Conservation (phyloP, 768 basidiomycete species). For the Lactarius vividus region DNA sequence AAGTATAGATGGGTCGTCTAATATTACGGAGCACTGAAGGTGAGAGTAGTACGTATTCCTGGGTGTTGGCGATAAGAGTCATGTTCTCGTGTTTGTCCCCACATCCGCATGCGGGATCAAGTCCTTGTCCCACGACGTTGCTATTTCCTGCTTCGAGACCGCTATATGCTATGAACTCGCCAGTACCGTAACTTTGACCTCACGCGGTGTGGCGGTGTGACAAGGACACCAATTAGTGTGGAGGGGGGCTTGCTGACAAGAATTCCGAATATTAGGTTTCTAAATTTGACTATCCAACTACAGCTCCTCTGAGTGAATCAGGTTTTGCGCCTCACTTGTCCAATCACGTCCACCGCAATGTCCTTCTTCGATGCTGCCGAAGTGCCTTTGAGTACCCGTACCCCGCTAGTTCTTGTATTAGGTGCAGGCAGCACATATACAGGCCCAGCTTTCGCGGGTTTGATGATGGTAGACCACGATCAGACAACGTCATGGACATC, state of each 20-base stretch:
- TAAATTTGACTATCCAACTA: conserved; percentile 2
- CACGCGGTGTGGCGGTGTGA: background rate
- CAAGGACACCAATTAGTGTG: conserved; percentile 10
- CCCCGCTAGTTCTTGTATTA: conserved; percentile 24
- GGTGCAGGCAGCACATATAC: conserved; percentile 10
- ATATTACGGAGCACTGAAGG: background rate
- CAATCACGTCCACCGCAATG: background rate
- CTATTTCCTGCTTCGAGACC: background rate
- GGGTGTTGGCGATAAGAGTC: background rate
- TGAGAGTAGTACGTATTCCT: background rate
- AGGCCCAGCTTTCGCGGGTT: background rate
- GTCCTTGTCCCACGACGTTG: background rate
- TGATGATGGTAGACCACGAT: background rate
- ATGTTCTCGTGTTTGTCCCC: background rate
- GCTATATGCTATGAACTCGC: background rate
- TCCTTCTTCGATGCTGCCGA: background rate
- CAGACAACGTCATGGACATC: conserved; percentile 10
- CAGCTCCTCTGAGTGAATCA: background rate
- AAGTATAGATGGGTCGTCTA: background rate
- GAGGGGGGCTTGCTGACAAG: background rate
- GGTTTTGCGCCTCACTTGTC: background rate
- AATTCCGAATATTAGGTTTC: background rate
- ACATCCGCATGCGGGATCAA: background rate
- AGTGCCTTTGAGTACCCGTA: background rate
- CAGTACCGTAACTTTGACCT: background rate